Evolutionary conservation across 2,329 filamentous ascomycete species (phyloP), one percentile per base, ranked within the genome.

Genomic region (Davidsoniella neocaledoniae): DNA sequence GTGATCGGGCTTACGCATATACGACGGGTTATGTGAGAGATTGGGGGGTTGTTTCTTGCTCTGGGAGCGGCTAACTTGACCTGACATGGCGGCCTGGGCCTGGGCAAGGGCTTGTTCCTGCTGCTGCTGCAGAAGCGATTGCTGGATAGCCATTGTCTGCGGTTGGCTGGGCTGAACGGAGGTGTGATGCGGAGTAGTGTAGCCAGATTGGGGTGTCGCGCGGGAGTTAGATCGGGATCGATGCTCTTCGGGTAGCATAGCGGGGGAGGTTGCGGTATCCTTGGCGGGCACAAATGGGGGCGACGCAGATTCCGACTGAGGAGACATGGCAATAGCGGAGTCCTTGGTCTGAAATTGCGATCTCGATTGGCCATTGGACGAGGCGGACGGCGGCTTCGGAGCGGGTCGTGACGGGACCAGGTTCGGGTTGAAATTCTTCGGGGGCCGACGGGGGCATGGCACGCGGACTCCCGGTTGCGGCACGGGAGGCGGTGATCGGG

Each of bases 401-500:
- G 90, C 87, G 49, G 86, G 84, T 54, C 91, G 78, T 59, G 78
- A 83, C 46, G 91, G 88, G 60, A 94, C 73, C 58, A 87, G 68
- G 54, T 49, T 49, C 12, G 51, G 46, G 38, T 74, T 73, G 54
- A 73, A 62, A 55, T 77, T 75, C 61, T 75, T 74, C 19, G 49
- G 45, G 45, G 14, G 52, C 54, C 49, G 51, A 65, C 61, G 40
- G 68, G 25, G 51, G 51, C 51, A 53, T 50, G 38, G 51, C 38
- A 17, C 51, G 66, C 29, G 67, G 62, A 43, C 65, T 60, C 74
- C 54, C 41, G 52, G 54, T 16, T 39, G 62, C 52, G 90, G 88
- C 54, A 95, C 84, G 9, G 90, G 91, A 55, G 91, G 91, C 38
- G 91, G 85, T 16, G 90, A 85, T 60, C 91, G 78, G 45, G 45